Conservation (phyloP, 768 basidiomycete genomes). For the Albatrellus ellisii region DNA sequence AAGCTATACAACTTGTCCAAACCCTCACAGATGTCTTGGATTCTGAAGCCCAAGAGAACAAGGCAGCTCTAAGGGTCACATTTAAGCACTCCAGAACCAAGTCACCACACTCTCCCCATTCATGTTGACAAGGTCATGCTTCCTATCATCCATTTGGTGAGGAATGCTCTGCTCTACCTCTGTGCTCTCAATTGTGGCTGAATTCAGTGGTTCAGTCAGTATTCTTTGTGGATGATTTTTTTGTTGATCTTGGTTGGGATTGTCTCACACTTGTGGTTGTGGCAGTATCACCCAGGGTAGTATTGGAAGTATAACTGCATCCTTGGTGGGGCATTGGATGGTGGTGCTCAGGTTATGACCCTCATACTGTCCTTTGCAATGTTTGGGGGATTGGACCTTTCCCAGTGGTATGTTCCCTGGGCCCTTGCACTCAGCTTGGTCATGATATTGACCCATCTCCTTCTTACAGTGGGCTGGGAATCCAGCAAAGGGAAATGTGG, state of each 20-base stretch:
- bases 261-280: conserved; percentile 32
- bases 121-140: conserved; percentile 36
- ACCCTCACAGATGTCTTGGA: too few relatives aligned
- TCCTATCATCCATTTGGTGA: conserved; percentile 41
- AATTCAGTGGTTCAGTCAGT: conserved; percentile 16
- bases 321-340: conserved; percentile 51
- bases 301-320: conserved; percentile 57
- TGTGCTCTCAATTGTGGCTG: neutral
- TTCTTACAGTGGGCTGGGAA: conserved; percentile 38
- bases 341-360: conserved; percentile 52
- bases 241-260: conserved; percentile 37
- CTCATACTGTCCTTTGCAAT: conserved; percentile 53
- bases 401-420: conserved; percentile 20
- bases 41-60: too few relatives aligned
- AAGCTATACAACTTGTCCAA: too few relatives aligned
- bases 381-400: conserved; percentile 46
- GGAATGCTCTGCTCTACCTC: neutral
- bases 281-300: conserved; percentile 27
- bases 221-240: conserved; percentile 30
- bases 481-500: conserved; percentile 36
- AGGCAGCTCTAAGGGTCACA: too few relatives aligned
- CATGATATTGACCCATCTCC: neutral
- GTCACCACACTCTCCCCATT: too few relatives aligned
- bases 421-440: neutral
- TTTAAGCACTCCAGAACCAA: too few relatives aligned